Conservation (phyloP, 768 basidiomycete species). For the Tremella mesenterica region DNA sequence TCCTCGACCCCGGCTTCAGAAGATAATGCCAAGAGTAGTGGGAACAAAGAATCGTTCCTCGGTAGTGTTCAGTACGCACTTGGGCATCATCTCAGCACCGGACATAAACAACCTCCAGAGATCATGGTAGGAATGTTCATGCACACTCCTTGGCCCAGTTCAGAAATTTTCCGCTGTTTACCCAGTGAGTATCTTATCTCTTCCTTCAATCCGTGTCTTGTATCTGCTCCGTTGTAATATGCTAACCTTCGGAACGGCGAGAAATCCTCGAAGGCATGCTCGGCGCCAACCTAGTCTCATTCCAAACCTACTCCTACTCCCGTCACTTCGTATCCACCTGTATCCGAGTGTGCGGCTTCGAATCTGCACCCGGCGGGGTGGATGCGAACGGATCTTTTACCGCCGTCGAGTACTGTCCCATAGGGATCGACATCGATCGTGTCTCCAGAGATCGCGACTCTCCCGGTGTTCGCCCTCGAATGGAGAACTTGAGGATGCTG, state of each 20-base stretch:
- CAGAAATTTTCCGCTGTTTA: conserved; percentile 88
- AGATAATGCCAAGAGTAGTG: conserved; percentile 3
- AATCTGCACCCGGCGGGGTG: conserved; percentile 61
- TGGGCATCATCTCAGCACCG: conserved; percentile 17
- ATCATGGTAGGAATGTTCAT: conserved; percentile 80
- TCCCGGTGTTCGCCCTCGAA: conserved; percentile 80
- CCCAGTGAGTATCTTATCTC: conserved; percentile 63
- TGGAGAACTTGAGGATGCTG: conserved; percentile 68
- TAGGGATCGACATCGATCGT: conserved; percentile 86
- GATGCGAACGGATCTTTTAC: conserved; percentile 81
- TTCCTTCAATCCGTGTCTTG: too few relatives aligned
- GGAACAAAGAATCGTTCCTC: conserved; percentile 20
- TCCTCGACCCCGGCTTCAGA: conserved; percentile 3
- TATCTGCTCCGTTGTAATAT: neutral
- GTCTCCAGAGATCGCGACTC: conserved; percentile 70
- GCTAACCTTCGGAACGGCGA: conserved; percentile 55
- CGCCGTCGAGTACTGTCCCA: conserved; percentile 79
- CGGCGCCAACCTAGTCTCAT: conserved; percentile 89
- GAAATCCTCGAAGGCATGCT: conserved; percentile 98
- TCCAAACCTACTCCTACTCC: conserved; percentile 90
- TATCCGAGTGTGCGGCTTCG: conserved; percentile 91
- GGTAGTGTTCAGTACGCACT: conserved; percentile 31
- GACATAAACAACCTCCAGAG: conserved; percentile 48
- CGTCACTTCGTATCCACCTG: conserved; percentile 92
- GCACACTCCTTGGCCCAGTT: conserved; percentile 95